Evolutionary conservation across 768 basidiomycete species (phyloP).

Genomic region (Terana coerulea): DNA sequence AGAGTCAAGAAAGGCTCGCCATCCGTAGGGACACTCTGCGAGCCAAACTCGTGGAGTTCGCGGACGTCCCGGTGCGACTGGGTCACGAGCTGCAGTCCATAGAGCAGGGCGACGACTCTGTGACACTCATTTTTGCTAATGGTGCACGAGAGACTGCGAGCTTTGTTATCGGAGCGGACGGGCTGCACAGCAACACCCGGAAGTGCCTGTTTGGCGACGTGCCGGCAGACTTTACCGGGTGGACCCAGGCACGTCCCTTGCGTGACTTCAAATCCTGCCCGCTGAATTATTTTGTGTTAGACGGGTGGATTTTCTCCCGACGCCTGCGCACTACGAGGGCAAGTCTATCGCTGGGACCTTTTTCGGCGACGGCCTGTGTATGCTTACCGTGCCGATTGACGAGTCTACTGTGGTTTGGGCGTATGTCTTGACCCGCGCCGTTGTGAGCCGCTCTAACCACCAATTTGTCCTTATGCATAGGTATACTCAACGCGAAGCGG

Average conservation of each 20-base stretch:
- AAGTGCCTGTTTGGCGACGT: slow-evolving; percentile 9
- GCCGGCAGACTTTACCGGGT: slow-evolving; percentile 20
- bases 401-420: not conserved
- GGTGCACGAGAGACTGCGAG: slow-evolving; percentile 33
- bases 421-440: no score
- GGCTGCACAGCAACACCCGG: slow-evolving; percentile 40
- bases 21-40: slow-evolving; percentile 29
- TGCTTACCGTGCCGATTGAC: not conserved
- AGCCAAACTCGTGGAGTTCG: slow-evolving; percentile 26
- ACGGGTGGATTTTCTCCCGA: slow-evolving; percentile 4
- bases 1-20: not conserved
- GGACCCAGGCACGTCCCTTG: slow-evolving; percentile 6
- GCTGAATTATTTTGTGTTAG: no score
- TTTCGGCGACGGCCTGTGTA: not conserved
- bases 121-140: slow-evolving; percentile 32
- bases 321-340: slow-evolving; percentile 11
- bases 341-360: not conserved
- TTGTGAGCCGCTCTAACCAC: no score
- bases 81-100: slow-evolving; percentile 29
- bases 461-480: no score
- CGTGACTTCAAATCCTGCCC: no score
- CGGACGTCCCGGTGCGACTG: slow-evolving; percentile 29
- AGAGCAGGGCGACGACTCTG: slow-evolving; percentile 28
- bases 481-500: slow-evolving; percentile 27
- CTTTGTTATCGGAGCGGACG: slow-evolving; percentile 43